Conservation (phyloP, 2,329 filamentous ascomycete species). For the Teratosphaeria pseudoeucalypti region DNA sequence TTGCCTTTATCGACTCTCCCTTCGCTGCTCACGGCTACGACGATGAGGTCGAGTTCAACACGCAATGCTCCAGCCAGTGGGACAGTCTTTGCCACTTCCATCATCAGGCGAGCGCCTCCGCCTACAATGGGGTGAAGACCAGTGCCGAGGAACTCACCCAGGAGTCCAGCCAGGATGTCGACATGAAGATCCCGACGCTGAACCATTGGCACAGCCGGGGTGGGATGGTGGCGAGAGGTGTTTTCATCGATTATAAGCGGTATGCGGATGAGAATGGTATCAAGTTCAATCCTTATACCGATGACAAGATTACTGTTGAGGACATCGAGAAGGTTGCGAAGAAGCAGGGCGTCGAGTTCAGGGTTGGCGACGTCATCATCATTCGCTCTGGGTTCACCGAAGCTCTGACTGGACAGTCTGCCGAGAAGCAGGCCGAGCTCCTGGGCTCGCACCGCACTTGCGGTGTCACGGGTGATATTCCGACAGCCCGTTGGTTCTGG, state of each 20-base stretch:
- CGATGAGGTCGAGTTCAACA: constrained; percentile 39
- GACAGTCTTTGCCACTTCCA: constrained; percentile 36
- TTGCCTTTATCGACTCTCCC: constrained; percentile 23
- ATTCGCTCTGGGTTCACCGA: constrained; percentile 44
- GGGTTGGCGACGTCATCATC: constrained; percentile 47
- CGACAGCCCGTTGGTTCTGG: constrained; percentile 48
- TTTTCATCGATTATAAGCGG: constrained; percentile 46
- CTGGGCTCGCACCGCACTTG: constrained; percentile 29
- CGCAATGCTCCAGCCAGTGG: constrained; percentile 36
- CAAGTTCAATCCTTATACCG: constrained; percentile 45
- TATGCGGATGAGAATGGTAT: constrained; percentile 51
- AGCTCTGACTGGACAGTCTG: constrained; percentile 31
- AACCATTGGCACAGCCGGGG: constrained; percentile 42
- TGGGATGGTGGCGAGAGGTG: constrained; percentile 45
- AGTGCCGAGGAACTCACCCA: constrained; percentile 18
- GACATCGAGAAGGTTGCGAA: constrained; percentile 36
- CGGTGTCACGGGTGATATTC: constrained; percentile 38
- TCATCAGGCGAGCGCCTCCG: constrained; percentile 29
- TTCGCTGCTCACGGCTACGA: constrained; percentile 29
- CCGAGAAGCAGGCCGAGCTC: constrained; percentile 29
- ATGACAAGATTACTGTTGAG: constrained; percentile 32
- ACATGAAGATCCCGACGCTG: constrained; percentile 20
- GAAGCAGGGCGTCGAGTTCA: constrained; percentile 34
- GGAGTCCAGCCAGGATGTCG: constrained; percentile 17
- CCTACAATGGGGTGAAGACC: constrained; percentile 42